These are phyloP conservation scores for Prunus yedoensis DNA, from an alignment of 331 rosid genomes.

Conservation along the genomic window DNA sequence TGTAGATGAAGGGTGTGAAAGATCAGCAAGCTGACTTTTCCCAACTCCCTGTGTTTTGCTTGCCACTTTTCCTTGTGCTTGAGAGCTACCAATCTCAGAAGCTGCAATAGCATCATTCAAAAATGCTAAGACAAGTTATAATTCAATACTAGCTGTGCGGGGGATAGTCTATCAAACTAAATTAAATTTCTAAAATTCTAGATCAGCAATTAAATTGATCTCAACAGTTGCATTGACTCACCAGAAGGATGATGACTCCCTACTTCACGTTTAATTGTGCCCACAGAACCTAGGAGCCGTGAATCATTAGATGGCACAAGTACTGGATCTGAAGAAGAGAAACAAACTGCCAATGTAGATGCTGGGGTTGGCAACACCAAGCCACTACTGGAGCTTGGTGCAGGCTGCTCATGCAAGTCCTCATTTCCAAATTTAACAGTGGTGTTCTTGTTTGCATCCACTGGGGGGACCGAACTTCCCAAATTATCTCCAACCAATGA, in stretches of 20 bases:
- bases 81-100: constrained; percentile 52
- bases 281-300: constrained; percentile 57
- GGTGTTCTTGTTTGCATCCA: constrained; percentile 39
- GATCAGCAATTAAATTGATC: constrained; percentile 46
- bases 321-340: constrained; percentile 63
- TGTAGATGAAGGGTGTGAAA: constrained; percentile 42
- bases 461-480: constrained; percentile 42
- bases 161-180: constrained; percentile 15
- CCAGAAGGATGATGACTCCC: constrained; percentile 49
- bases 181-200: constrained; percentile 27
- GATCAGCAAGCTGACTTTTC: constrained; percentile 51
- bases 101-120: constrained; percentile 41
- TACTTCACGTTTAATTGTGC: constrained; percentile 60
- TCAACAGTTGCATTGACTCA: constrained; percentile 50
- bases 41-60: constrained; percentile 59
- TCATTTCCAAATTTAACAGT: constrained; percentile 37
- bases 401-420: constrained; percentile 33
- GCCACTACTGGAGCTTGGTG: constrained; percentile 37
- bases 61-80: constrained; percentile 52
- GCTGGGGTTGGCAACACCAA: constrained; percentile 32
- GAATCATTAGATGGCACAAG: constrained; percentile 61
- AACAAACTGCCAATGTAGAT: constrained; percentile 49
- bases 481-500: constrained; percentile 41
- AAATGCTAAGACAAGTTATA: constrained; percentile 11
- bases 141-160: not conserved